Base-by-base conservation (phyloP, 2,329 filamentous ascomycete genomes). In the Diaporthe aspalathi region DNA sequence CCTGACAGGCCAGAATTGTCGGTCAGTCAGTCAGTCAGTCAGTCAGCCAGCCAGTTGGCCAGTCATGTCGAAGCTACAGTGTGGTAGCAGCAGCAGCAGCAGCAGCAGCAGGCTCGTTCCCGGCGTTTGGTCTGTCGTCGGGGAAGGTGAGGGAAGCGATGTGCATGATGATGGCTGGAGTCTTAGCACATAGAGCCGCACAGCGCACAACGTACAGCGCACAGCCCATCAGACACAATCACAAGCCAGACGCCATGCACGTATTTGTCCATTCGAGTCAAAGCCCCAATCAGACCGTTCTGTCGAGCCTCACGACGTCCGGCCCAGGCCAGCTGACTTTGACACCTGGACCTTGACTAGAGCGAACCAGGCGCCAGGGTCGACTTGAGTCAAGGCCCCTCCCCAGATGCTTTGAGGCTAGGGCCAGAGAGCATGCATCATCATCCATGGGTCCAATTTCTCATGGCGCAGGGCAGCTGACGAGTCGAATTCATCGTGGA, bases 201-300 rank as follows among this genome's bases (percentile, higher is more conserved):
- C 50, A 40, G 38, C 16, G 35, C 54, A 60, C 54, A 60, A 35
- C 54, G 45, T 32, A 53, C 50, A 40, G 38, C 16, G 35, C 54
- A 60, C 54, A 60, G 54, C 54, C 54, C 54, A 12, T 22, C 22
- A 43, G 24, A 29, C 53, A 57, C 29, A 50, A 68, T 68, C 67
- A 68, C 67, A 68, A 68, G 67, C 67, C 43, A 60, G 67, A 60
- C 67, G 67, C 63, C 63, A 50, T 65, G 60, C 45, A 50, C 11
- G 17, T 24, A 8, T 65, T 50, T 49, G 35, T 38, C 2, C 11
- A n/a, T 27, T 65, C 29, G 60, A 38, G 60, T 65, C 60, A 65
- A 65, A 65, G 60, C 60, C 60, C 60, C 60, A 65, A 65, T 50
- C 60, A 38, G 14, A 12, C 60, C 45, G 8, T 65, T 50, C 60